Base-by-base conservation (phyloP, 495 filamentous ascomycete species). In the Bacidia gigantensis region DNA sequence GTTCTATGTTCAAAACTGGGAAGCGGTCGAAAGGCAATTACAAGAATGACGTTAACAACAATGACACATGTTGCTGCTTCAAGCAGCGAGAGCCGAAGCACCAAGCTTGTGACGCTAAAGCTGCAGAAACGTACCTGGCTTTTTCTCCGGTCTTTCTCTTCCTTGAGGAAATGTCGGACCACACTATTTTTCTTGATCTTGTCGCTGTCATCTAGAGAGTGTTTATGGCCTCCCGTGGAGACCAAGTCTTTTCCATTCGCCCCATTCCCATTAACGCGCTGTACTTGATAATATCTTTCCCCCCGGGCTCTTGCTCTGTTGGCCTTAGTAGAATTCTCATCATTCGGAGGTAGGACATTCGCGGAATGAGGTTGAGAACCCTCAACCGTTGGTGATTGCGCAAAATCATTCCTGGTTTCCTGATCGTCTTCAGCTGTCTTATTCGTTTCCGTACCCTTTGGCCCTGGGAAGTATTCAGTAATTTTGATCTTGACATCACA, bases 401-500 rank as follows among this genome's bases (percentile, higher is more conserved):
- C 59, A 51, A 66, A 69, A 52, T 60, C 62, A 38, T 65, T 64
- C 38, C 63, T 65, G n/a, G 52, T 54, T 18, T 22, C 49, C 20
- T 25, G 49, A 18, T 49, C 32, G 46, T 56, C 29, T 29, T 57
- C 47, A 46, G 46, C 60, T 44, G 49, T 50, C 26, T 40, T 59
- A 59, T 49, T 60, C 51, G 62, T 65, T 47, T 51, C 61, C 58
- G 52, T 43, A 49, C 52, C 62, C 54, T 40, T 57, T 53, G 48
- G 46, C 1, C 74, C 77, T 3, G 83, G 76, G 46, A 82, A 80
- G 62, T 85, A 86, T 64, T 94, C 86, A 2, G 86, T 87, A 51
- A 94, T 89, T 67, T 92, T 93, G 62, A 94, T 90, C 65, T 92
- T 93, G 56, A 93, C 86, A 64, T 92, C 85, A 66, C 87, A 94